These are phyloP conservation scores for Durusdinium trenchii DNA, from an alignment of 73 alveolate species.

Conservation along the genomic window DNA sequence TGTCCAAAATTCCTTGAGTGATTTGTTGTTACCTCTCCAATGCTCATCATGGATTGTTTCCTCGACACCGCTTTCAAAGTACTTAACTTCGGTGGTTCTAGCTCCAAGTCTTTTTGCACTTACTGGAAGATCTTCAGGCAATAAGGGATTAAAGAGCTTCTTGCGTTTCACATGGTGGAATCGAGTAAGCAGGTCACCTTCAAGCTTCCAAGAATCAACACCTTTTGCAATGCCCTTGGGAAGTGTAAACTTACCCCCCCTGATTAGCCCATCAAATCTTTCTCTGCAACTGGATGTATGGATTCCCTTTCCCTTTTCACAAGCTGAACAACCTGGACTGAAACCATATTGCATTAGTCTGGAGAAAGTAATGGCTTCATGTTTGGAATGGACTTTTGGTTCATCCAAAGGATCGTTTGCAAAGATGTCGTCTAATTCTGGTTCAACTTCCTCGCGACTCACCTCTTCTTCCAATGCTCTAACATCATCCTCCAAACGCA, in stretches of 20 bases:
- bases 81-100: no score
- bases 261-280: not conserved
- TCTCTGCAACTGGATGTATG: not conserved
- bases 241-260: not conserved
- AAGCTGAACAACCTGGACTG: not conserved
- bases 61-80: not conserved
- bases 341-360: not conserved
- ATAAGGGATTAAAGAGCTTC: not conserved
- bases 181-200: not conserved
- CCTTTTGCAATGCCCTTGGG: not conserved
- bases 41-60: not conserved
- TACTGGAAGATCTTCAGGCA: not conserved
- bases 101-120: not conserved
- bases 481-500: constrained; percentile 29
- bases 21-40: not conserved
- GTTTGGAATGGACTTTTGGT: not conserved
- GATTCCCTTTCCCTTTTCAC: no score
- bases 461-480: constrained; percentile 20
- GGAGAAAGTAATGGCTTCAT: not conserved
- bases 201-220: constrained; percentile 20
- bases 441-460: not conserved
- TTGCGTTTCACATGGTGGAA: not conserved
- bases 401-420: not conserved
- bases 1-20: not conserved
- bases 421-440: not conserved